These are phyloP conservation scores for Entomortierella parvispora DNA, from an alignment of 192 early-diverging fungal species.

Conservation along the genomic window DNA sequence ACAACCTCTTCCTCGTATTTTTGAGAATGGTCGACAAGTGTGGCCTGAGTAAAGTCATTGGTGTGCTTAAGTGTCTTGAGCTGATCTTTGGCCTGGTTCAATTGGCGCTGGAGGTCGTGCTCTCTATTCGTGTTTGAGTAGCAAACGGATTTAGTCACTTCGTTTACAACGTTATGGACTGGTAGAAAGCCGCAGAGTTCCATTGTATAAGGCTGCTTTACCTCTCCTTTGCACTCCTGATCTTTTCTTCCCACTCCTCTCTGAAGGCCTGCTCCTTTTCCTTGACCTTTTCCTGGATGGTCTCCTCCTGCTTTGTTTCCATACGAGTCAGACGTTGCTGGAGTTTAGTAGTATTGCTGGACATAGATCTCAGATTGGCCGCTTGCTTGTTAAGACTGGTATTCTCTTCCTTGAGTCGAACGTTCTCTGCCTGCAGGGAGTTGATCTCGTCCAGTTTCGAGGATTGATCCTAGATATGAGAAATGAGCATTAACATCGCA, in stretches of 20 bases:
- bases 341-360: conserved; percentile 58
- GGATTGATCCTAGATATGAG: conserved; percentile 57
- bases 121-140: conserved; percentile 59
- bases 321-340: conserved; percentile 66
- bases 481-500: not conserved
- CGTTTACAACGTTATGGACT: not conserved
- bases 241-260: conserved; percentile 81
- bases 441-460: conserved; percentile 57
- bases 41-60: conserved; percentile 79
- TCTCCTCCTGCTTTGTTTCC: conserved; percentile 74
- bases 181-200: no score
- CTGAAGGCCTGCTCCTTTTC: conserved; percentile 80
- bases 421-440: conserved; percentile 64
- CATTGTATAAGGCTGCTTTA: no score
- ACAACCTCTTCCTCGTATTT: conserved; percentile 86
- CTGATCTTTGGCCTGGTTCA: conserved; percentile 82
- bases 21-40: conserved; percentile 67
- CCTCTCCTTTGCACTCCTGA: conserved; percentile 83
- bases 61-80: conserved; percentile 72
- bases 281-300: conserved; percentile 71
- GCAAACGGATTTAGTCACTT: not conserved
- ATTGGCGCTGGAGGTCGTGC: conserved; percentile 81
- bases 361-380: conserved; percentile 53
- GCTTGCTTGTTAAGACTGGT: conserved; percentile 55
- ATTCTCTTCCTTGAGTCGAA: conserved; percentile 62